Percentiles rank a stretch among this genome's conserved stretches.
Conservation (phyloP, 345 rosid species). For the Kernera saxatilis region DNA sequence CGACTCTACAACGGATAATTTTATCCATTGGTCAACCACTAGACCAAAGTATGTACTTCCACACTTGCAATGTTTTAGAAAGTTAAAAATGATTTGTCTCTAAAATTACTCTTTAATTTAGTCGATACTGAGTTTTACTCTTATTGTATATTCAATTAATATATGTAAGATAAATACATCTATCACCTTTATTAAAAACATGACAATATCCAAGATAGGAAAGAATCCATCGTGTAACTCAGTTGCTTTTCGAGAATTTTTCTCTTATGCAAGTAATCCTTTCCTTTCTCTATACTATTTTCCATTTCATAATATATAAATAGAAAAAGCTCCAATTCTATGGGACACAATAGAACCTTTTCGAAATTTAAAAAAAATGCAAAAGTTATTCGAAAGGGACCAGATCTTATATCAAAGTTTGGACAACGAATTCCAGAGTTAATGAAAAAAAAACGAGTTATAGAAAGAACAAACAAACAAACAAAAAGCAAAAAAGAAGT, state of each 20-base stretch:
- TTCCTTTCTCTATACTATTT: background rate
- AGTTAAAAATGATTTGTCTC: too few species aligned
- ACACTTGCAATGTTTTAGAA: too few species aligned
- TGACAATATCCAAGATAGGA: background rate
- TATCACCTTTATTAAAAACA: too few species aligned
- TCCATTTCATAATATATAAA: background rate
- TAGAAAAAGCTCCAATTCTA: background rate
- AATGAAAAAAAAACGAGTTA: background rate
- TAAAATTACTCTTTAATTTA: too few species aligned
- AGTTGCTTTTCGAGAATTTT: background rate
- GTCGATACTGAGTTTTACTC: too few species aligned
- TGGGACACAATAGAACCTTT: background rate
- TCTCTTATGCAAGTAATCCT: conserved; percentile 16
- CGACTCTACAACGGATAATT: too few species aligned
- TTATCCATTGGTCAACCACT: too few species aligned
- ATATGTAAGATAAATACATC: too few species aligned
- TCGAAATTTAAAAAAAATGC: background rate
- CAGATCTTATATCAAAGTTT: background rate
- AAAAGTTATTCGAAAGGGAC: background rate
- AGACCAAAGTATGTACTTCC: too few species aligned
- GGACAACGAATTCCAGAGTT: background rate
- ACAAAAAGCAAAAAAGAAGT: background rate
- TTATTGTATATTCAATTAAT: too few species aligned
- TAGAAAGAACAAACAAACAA: background rate
- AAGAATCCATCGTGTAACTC: background rate